Evolutionary conservation across 2,329 filamentous ascomycete genomes (phyloP).

Genomic region (Diaporthe velutina): DNA sequence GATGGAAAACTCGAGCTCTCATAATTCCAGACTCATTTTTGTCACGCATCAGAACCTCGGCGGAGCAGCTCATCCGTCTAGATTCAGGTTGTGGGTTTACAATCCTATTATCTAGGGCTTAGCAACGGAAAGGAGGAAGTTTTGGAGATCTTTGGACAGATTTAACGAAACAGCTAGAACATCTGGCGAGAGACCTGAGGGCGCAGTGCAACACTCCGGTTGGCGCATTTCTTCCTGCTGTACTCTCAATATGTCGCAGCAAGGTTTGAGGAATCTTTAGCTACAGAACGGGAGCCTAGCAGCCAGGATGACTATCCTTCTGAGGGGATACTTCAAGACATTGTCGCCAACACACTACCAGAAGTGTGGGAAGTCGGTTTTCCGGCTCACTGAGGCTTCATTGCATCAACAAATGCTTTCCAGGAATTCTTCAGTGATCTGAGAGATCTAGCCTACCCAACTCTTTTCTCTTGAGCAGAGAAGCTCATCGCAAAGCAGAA

Average conservation of each 20-base stretch:
- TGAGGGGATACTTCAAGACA: not conserved
- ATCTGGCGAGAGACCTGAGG: not conserved
- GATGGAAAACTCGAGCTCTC: not conserved
- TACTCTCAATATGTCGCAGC: not conserved
- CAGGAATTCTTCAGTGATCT: not conserved
- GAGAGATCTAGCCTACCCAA: not conserved
- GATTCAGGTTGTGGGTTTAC: not conserved
- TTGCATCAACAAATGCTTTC: not conserved
- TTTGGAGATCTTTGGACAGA: not conserved
- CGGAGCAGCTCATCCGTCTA: not conserved
- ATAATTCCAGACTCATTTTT: constrained; percentile 7
- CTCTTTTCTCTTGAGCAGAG: not conserved
- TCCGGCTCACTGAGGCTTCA: not conserved
- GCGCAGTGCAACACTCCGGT: not conserved
- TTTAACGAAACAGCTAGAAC: not conserved
- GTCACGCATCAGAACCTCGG: not conserved
- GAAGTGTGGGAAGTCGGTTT: not conserved
- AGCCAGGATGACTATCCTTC: not conserved
- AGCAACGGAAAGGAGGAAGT: not conserved
- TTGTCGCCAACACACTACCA: not conserved
- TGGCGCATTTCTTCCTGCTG: not conserved
- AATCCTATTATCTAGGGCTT: not conserved
- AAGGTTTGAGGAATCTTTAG: not conserved
- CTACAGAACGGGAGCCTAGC: not conserved
- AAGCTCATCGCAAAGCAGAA: not conserved